Evolutionary conservation across 768 basidiomycete genomes (phyloP), one percentile per base, ranked within the genome.

Genomic region (Suillus alpinus): DNA sequence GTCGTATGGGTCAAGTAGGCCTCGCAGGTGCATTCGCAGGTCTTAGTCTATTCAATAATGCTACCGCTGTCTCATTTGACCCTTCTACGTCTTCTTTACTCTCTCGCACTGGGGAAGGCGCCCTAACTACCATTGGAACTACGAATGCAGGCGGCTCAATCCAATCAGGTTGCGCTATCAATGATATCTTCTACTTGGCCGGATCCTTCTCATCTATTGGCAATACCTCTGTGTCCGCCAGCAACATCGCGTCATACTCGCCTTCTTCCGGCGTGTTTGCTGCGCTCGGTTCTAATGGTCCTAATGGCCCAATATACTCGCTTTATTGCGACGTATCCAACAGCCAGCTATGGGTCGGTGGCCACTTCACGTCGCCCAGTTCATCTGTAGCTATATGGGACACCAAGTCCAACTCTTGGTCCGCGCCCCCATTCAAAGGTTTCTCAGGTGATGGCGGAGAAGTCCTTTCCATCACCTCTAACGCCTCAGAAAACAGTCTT

Each of bases 1-100:
- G 80, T 67, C 87, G 89, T 57, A 95, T 99, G 92, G 96, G 96
- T 64, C 87, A 82, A 58, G 94, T 98, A 55, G 94, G 87, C 59
- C 81, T 98, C 44, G 87, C 88, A 31, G 96, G 96, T 60, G 81
- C 91, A 37, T 99, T 98, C 70, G 83, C 89, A 26, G 96, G 95
- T 49, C 78, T 99, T 63, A 89, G 89, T 69, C 69, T 95, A 60
- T 88, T 89, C 80, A 77, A 85, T 69, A 83, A 77, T 62, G 83
- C 77, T 60, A 73, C 84, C 36, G 67, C 82, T 52, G 69, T 83
- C 66, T 69, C 85, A 37, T 88, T 90, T 72, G 87, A 94, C 73
- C 79, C 91, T 31, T 78, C 87, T 2, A 81, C 85, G 51, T 84
- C 91, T 14, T 88, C 92, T 43, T 78, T 94, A 51, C 79, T 93